These are phyloP conservation scores for Eleusine indica DNA, from an alignment of 176 grass and related monocot species.

Conservation along the genomic window DNA sequence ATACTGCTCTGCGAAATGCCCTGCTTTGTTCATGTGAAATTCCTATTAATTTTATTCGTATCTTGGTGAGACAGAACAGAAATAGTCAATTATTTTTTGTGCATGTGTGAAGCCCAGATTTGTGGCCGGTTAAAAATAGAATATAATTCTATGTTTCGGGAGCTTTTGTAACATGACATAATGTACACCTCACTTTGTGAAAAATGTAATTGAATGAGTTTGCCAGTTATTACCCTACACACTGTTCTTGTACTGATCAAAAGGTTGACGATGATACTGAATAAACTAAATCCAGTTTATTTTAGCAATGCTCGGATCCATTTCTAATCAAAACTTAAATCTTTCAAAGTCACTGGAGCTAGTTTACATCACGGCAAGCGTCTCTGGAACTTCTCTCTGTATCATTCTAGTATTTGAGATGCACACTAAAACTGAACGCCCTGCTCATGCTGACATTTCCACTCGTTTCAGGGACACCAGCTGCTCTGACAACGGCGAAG, in stretches of 20 bases:
- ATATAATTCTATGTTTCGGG: slow-evolving; percentile 34
- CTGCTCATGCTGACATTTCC: slow-evolving; percentile 16
- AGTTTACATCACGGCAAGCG: neutral
- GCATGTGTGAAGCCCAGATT: slow-evolving; percentile 35
- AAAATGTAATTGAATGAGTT: slow-evolving; percentile 34
- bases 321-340: neutral
- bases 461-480: neutral
- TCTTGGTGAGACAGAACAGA: slow-evolving; percentile 34
- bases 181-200: slow-evolving; percentile 9
- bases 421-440: slow-evolving; percentile 54
- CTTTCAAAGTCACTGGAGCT: neutral
- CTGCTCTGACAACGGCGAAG: slow-evolving; percentile 47
- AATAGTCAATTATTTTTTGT: slow-evolving; percentile 38
- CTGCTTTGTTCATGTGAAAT: neutral
- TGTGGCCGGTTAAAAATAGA: slow-evolving; percentile 15
- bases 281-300: neutral
- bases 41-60: slow-evolving; percentile 29
- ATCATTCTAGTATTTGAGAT: slow-evolving; percentile 46
- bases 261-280: neutral
- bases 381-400: neutral
- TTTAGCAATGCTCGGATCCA: neutral
- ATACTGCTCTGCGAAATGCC: neutral
- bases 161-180: slow-evolving; percentile 38
- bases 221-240: neutral
- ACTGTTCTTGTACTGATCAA: neutral